Percentiles rank a stretch among this genome's conserved stretches.
phyloP scores from a whole-genome alignment of 2,329 filamentous ascomycete species.

The Epichloe typhina region DNA sequence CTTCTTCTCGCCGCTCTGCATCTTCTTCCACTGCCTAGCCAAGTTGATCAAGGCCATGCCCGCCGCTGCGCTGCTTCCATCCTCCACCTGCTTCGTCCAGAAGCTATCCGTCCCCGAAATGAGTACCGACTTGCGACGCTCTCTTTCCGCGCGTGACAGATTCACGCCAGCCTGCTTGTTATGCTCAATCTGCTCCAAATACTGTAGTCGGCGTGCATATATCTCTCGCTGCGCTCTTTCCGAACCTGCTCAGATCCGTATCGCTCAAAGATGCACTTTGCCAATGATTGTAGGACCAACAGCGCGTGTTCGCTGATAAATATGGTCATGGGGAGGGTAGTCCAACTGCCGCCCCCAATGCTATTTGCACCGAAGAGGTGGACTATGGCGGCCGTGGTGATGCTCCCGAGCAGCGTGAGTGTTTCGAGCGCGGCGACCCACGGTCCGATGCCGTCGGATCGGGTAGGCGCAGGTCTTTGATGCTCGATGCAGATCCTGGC shows the following conservation, averaged over 20 bases:
- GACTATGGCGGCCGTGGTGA: constrained; percentile 59
- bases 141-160: constrained; percentile 22
- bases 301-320: constrained; percentile 65
- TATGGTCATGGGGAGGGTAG: constrained; percentile 54
- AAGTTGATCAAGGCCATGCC: constrained; percentile 22
- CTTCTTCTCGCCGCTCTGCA: not conserved
- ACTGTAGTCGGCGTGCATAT: constrained; percentile 22
- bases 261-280: constrained; percentile 22
- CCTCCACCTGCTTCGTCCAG: constrained; percentile 29
- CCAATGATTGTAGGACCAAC: constrained; percentile 39
- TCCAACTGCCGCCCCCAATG: constrained; percentile 42
- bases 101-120: constrained; percentile 21
- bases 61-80: constrained; percentile 21
- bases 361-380: constrained; percentile 55
- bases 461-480: constrained; percentile 54
- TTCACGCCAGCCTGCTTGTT: constrained; percentile 20
- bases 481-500: constrained; percentile 65
- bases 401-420: constrained; percentile 58
- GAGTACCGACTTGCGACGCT: constrained; percentile 25
- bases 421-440: constrained; percentile 57
- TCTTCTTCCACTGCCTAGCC: constrained; percentile 12
- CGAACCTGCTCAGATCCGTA: constrained; percentile 28
- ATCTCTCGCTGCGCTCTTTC: constrained; percentile 25
- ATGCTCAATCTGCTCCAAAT: constrained; percentile 28
- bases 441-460: constrained; percentile 61